phyloP scores from a whole-genome alignment of 352 stramenopile species.

The Phytopythium oedochilum region DNA sequence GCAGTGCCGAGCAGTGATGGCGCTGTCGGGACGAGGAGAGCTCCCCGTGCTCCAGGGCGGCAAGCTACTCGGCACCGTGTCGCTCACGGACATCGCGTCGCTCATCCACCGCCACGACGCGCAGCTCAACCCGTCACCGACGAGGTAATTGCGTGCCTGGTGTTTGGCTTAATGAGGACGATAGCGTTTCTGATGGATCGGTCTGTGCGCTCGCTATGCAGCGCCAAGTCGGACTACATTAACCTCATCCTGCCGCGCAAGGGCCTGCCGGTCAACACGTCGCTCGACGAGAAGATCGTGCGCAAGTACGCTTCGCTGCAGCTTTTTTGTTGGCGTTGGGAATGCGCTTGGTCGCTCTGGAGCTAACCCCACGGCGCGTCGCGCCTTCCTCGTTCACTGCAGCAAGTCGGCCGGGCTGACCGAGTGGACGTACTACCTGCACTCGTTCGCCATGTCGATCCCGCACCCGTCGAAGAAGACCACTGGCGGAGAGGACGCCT shows the following conservation, averaged over 20 bases:
- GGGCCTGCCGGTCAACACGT: conserved; percentile 73
- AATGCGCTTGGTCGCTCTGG: background rate
- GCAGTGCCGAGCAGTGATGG: conserved; percentile 79
- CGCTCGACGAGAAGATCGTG: conserved; percentile 34
- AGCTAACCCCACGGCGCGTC: no score
- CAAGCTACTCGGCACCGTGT: conserved; percentile 74
- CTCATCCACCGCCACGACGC: conserved; percentile 63
- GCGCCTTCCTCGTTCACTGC: no score
- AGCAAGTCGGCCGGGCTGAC: conserved; percentile 26
- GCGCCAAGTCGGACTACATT: conserved; percentile 89
- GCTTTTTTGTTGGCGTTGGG: background rate
- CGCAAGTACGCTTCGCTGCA: conserved; percentile 20
- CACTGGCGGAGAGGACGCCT: conserved; percentile 89
- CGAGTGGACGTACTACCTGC: conserved; percentile 59
- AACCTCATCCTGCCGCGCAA: conserved; percentile 81
- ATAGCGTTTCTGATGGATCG: no score
- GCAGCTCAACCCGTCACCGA: conserved; percentile 38
- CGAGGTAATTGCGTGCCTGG: conserved; percentile 24
- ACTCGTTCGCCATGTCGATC: conserved; percentile 73
- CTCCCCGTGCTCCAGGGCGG: conserved; percentile 61
- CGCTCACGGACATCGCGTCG: conserved; percentile 71
- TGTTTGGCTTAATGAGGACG: no score
- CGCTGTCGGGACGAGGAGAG: conserved; percentile 59
- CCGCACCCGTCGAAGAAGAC: conserved; percentile 70
- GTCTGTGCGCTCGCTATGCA: no score